These are phyloP conservation scores for Lomentospora prolificans DNA, from an alignment of 2,329 filamentous ascomycete species.

Conservation along the genomic window DNA sequence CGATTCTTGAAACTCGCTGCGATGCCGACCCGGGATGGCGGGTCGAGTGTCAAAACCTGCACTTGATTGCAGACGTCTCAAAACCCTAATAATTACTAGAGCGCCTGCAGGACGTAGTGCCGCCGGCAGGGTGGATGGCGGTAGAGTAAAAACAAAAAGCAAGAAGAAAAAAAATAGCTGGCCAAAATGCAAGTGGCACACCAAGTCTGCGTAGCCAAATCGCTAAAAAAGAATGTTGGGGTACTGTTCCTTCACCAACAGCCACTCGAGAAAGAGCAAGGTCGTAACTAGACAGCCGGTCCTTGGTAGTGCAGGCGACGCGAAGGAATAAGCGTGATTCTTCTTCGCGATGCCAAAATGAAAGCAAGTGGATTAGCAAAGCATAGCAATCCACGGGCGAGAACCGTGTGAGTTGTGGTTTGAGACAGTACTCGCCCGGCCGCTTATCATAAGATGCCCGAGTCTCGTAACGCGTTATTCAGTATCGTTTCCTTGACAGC, in stretches of 20 bases:
- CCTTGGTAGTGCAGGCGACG: slow-evolving; percentile 15
- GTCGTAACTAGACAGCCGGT: slow-evolving; percentile 14
- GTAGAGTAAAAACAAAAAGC: too few species aligned
- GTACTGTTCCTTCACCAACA: slow-evolving; percentile 7
- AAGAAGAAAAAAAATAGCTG: too few species aligned
- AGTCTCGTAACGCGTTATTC: slow-evolving; percentile 96
- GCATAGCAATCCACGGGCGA: slow-evolving; percentile 13
- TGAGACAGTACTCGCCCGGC: not conserved
- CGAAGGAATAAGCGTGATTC: slow-evolving; percentile 5
- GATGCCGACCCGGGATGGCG: too few species aligned
- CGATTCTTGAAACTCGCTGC: too few species aligned
- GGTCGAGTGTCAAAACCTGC: too few species aligned
- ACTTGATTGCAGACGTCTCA: too few species aligned
- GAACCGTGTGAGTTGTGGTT: slow-evolving; percentile 10
- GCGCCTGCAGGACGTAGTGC: too few species aligned
- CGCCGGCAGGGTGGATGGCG: too few species aligned
- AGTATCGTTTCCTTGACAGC: slow-evolving; percentile 98
- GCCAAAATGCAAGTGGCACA: not conserved
- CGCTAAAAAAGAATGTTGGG: not conserved
- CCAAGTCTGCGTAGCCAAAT: not conserved
- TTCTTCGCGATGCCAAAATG: not conserved
- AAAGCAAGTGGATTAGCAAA: slow-evolving; percentile 7
- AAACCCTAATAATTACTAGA: too few species aligned
- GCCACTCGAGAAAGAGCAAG: slow-evolving; percentile 13
- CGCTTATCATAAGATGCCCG: slow-evolving; percentile 69